phyloP scores from a whole-genome alignment of 306 rosid genomes.

The Canavalia ensiformis region DNA sequence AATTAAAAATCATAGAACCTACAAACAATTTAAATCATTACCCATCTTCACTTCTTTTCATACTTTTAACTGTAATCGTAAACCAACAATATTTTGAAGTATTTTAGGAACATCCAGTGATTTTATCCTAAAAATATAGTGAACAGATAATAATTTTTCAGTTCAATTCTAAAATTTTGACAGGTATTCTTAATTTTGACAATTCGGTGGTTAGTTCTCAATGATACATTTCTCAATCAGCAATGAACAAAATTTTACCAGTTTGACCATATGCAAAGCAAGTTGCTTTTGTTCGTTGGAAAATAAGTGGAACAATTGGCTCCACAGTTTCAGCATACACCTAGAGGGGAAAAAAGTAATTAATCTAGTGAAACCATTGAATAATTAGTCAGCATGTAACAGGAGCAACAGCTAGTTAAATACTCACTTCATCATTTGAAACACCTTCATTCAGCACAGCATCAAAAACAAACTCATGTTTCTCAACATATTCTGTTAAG shows the following conservation, averaged over 20 bases:
- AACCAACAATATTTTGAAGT: constrained; percentile 18
- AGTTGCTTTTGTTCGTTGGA: constrained; percentile 82
- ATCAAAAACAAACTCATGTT: constrained; percentile 80
- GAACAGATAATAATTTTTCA: constrained; percentile 10
- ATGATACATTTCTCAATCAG: constrained; percentile 38
- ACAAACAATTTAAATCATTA: constrained; percentile 9
- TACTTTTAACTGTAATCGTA: background rate
- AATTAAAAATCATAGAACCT: constrained; percentile 23
- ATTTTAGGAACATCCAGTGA: constrained; percentile 14
- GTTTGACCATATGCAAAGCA: constrained; percentile 97
- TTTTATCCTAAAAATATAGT: constrained; percentile 21
- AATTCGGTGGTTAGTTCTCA: constrained; percentile 8
- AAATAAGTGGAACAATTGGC: constrained; percentile 83
- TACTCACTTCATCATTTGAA: constrained; percentile 78
- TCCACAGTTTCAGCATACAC: constrained; percentile 84
- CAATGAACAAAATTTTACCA: constrained; percentile 57
- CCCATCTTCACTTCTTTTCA: constrained; percentile 11
- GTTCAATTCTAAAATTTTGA: constrained; percentile 3
- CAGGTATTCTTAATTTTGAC: background rate
- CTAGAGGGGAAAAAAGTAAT: constrained; percentile 47
- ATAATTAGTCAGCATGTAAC: constrained; percentile 26
- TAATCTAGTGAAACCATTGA: constrained; percentile 40
- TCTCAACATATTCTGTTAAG: constrained; percentile 80
- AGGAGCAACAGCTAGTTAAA: constrained; percentile 32
- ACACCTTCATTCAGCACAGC: constrained; percentile 84